Evolutionary conservation across 2,329 filamentous ascomycete genomes (phyloP), one percentile per base, ranked within the genome.

Genomic region (Cladosporium sp.): DNA sequence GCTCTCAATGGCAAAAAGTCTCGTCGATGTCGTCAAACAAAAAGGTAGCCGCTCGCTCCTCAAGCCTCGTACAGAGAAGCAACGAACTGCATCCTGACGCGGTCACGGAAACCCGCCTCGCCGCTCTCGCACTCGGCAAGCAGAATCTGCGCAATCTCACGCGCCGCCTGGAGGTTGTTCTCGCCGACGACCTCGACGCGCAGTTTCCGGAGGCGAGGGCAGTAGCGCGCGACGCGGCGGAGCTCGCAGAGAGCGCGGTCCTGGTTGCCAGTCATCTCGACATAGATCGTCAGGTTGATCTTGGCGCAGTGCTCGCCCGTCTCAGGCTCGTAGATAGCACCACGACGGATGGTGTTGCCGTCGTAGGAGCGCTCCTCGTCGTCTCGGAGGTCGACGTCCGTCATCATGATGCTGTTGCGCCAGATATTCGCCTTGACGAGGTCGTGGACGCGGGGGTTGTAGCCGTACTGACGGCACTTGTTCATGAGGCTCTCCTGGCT

Each of bases 101-200:
- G 5, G 15, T n/a, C 7, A 24, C 8, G 6, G 18, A 55, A 55
- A 3, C 52, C 52, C 15, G 52, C 34, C 15, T 21, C 5, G 28
- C 32, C 32, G 28, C 32, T n/a, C 15, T 10, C 15, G 6, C 1
- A 7, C 4, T 55, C 52, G 4, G 18, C 14, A 2, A 32, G 5
- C 18, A 55, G 5, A 6, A 32, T 12, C 32, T 58, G 30, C 34
- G 18, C 21, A 26, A 58, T 34, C n/a, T 38, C 34, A 34, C 55
- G 58, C 24, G 58, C 58, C 12, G 24, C 38, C 26, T 34, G 18
- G 2, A 54, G 5, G 47, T 36, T 12, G 7, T 52, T 34, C 36
- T 59, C 57, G 38, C 51, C 61, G 61, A 57, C 41, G 36, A 64
- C 15, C 11, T 64, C 61, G 26, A 64, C 36, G 51, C 44, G 21